Base-by-base conservation (phyloP, 768 basidiomycete genomes). In the Boletus rubroflammeus region DNA sequence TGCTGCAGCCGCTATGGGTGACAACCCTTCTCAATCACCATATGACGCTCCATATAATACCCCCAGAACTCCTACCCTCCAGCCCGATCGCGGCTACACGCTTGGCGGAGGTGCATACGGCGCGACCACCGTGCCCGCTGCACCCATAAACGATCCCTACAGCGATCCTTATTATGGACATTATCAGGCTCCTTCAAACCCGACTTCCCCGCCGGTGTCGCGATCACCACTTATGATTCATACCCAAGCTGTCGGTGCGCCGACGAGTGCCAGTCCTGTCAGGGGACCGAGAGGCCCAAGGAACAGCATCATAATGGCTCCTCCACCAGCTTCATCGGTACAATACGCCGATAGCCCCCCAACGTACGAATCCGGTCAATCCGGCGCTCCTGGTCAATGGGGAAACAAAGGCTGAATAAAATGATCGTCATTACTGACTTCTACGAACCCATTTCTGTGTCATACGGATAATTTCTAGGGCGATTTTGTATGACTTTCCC, bases 51-150 rank as follows among this genome's bases (percentile, higher is more conserved):
- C 66, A 26, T 53, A 62, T 32, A 52, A 47, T 42, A 3, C 55
- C 23, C 28, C 58, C 17, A 54, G 60, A 41, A 42, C 62, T n/a
- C 55, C 67, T 23, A 50, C 60, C 32, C 48, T 55, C 21, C 62
- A 60, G n/a, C 71, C 72, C 28, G 78, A 82, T 31, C 79, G 77
- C n/a, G 76, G 72, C 51, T 83, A 87, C 66, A 78, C 81, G 7
- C 74, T 81, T 29, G 80, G 81, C 6, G 83, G 81, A 19, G 77
- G 77, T 50, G 78, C 79, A 8, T 87, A 88, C 52, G 82, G 78
- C 5, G 62, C 63, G 26, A 81, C 75, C 60, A 63, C 70, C 14
- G 74, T 76, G 9, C 77, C 78, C 3, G 70, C 76, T 3, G 59
- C 77, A n/a, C 70, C 67, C n/a, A 64, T 71, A 19, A 66, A 73